phyloP scores from a whole-genome alignment of 805 yeast genomes.

The Yamadazyma insecticola region DNA sequence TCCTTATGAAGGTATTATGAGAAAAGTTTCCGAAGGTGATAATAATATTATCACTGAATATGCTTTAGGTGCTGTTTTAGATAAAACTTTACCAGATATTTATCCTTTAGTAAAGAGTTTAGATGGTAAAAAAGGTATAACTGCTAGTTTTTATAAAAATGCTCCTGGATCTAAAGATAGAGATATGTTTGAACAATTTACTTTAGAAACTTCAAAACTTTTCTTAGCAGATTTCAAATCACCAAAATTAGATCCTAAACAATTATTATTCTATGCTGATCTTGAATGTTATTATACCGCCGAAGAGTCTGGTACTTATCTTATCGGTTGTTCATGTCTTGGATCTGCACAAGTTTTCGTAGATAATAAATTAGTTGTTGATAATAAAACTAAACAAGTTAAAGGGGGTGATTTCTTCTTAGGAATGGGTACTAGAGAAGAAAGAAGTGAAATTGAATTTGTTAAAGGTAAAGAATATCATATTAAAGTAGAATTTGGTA shows the following conservation, averaged over 20 bases:
- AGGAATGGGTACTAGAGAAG: constrained; percentile 53
- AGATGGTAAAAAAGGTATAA: constrained; percentile 19
- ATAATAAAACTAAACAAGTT: constrained; percentile 50
- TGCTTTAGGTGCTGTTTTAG: constrained; percentile 30
- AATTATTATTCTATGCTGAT: constrained; percentile 36
- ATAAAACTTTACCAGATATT: constrained; percentile 27
- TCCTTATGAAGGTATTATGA: constrained; percentile 43
- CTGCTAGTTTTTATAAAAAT: constrained; percentile 15
- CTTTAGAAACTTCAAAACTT: constrained; percentile 16
- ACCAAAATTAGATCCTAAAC: constrained; percentile 14
- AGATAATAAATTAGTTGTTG: constrained; percentile 49
- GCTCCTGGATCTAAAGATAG: constrained; percentile 13
- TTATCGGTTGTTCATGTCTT: constrained; percentile 46
- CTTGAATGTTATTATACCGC: constrained; percentile 43
- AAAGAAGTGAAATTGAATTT: constrained; percentile 30
- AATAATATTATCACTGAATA: constrained; percentile 19
- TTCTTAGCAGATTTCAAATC: constrained; percentile 20
- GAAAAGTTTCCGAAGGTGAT: constrained; percentile 22
- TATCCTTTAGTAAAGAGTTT: constrained; percentile 15
- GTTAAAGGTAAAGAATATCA: constrained; percentile 43
- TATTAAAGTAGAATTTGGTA: constrained; percentile 46
- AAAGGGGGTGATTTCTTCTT: constrained; percentile 47
- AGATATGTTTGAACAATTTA: constrained; percentile 12
- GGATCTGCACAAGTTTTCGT: constrained; percentile 56
- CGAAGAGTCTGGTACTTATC: constrained; percentile 44